Base-by-base conservation (phyloP, 2,329 filamentous ascomycete genomes). In the Fusarium xylarioides region DNA sequence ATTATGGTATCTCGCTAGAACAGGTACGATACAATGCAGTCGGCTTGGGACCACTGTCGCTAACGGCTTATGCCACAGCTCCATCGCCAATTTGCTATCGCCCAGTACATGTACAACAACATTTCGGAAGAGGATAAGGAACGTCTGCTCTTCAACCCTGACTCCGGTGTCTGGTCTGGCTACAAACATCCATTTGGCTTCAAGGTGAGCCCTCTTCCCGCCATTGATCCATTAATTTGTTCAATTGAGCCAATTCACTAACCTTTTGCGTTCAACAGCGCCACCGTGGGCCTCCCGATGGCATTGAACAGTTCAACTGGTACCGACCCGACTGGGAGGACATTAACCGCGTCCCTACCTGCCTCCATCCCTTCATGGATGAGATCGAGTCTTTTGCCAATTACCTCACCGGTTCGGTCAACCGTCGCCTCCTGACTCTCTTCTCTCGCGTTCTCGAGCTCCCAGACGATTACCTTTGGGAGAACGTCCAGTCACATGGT, bases 281-380 rank as follows among this genome's bases (percentile, higher is more conserved):
- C 50, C 77, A 83, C 43, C 81, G 80, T 4, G 85, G 83, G 4
- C 74, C 80, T 18, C 75, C 81, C 21, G 86, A 87, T 72, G 86
- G 85, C 7, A 87, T 87, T 60, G 86, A 88, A 70, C 86, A 88
- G 66, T 88, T 87, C 78, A 88, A 88, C 78, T 87, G 83, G 82
- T 88, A 87, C 78, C 83, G 80, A 30, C 76, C 76, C 2, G 85
- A 87, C 52, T 87, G 83, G 82, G 78, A 83, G 66, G 78, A 84
- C 63, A 70, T 78, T 28, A 75, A 81, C 53, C 87, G 83, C 12
- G 79, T 83, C 1, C 86, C 86, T 2, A 80, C 68, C n/a, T 87
- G 85, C 75, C 73, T 86, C 79, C 83, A 84, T 73, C 71, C 73
- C 9, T 72, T 75, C 23, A 75, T 73, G 71, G 68, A 75, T 54